Percentiles rank a stretch among this genome's conserved stretches.
Evolutionary conservation across 1,284 basidiomycete species (phyloP).

Genomic region (Sutorius eximius): DNA sequence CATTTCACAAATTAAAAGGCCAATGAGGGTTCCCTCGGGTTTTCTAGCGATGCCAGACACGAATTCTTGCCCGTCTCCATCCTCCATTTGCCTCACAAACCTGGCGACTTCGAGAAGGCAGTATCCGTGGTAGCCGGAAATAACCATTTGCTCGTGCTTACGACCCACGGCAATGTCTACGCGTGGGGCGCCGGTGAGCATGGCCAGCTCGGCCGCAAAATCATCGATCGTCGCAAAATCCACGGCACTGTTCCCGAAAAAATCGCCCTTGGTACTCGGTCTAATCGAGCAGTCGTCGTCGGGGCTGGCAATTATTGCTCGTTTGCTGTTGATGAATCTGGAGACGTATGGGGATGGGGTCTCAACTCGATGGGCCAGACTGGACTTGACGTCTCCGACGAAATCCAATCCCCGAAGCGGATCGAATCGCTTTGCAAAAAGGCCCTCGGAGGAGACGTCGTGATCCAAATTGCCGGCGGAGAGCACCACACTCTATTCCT

Average conservation of each 20-base stretch:
- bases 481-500: slow-evolving; percentile 89
- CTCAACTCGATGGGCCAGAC: slow-evolving; percentile 78
- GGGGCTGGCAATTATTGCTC: slow-evolving; percentile 85
- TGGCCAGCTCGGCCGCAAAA: slow-evolving; percentile 82
- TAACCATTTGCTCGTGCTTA: slow-evolving; percentile 87
- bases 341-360: slow-evolving; percentile 90
- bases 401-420: slow-evolving; percentile 69
- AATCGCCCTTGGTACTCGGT: slow-evolving; percentile 67
- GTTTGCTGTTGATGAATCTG: slow-evolving; percentile 83
- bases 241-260: slow-evolving; percentile 83
- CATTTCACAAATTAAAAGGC: slow-evolving; percentile 41
- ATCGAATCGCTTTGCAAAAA: slow-evolving; percentile 68
- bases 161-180: slow-evolving; percentile 81
- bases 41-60: slow-evolving; percentile 64
- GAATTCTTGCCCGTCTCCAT: slow-evolving; percentile 73
- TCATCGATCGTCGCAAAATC: slow-evolving; percentile 81
- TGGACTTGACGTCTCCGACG: slow-evolving; percentile 48
- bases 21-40: slow-evolving; percentile 84
- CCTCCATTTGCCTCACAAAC: slow-evolving; percentile 62
- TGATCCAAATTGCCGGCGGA: slow-evolving; percentile 75
- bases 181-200: slow-evolving; percentile 89
- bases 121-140: slow-evolving; percentile 76
- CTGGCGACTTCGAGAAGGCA: slow-evolving; percentile 72
- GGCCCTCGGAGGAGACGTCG: slow-evolving; percentile 64
- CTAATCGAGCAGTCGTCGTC: slow-evolving; percentile 71